Evolutionary conservation across 306 rosid species (phyloP), one percentile per base, ranked within the genome.

Genomic region (Clitoria ternatea): DNA sequence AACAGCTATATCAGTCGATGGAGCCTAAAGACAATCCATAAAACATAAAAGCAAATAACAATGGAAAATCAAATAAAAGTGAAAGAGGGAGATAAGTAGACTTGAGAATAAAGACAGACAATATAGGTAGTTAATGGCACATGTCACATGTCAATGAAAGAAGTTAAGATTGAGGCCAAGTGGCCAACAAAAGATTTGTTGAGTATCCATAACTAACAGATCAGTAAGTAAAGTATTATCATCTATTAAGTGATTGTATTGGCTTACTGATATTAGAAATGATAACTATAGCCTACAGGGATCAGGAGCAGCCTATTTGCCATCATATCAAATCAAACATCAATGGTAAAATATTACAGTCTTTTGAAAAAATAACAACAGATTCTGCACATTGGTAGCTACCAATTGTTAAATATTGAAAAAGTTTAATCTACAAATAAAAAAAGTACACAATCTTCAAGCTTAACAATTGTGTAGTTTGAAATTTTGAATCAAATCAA

Each of bases 1-100:
- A 80, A 89, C 88, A 81, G 97, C 97, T 75, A 94, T 77, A 53
- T 90, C 95, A 29, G 90, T 89, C 75, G 98, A 89, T 71, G 98
- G 92, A 83, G 98, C 97, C 98, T 94, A 55, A 33, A 69, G 26
- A 73, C 68, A 74, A 40, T 13, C 56, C 49, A 79, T 65, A 56
- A 23, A 43, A 70, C 5, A 39, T 35, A 57, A 43, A 61, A 50
- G 48, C 7, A 50, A 20, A 44, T 35, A 20, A 47, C 36, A 36
- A 33, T 19, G 32, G 33, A 70, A 74, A 61, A 47, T 36, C 24
- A 54, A 70, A 74, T 23, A 64, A 20, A 1, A 19, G 15, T 35
- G 9, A 20, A 5, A 18, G 17, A 39, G 12, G 6, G 32, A 50
- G 70, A 68, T 4, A 61, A 45, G 52, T 30, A 37, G 24, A 47